Evolutionary conservation across 2,329 filamentous ascomycete species (phyloP).

Genomic region (Epicoccum nigrum): DNA sequence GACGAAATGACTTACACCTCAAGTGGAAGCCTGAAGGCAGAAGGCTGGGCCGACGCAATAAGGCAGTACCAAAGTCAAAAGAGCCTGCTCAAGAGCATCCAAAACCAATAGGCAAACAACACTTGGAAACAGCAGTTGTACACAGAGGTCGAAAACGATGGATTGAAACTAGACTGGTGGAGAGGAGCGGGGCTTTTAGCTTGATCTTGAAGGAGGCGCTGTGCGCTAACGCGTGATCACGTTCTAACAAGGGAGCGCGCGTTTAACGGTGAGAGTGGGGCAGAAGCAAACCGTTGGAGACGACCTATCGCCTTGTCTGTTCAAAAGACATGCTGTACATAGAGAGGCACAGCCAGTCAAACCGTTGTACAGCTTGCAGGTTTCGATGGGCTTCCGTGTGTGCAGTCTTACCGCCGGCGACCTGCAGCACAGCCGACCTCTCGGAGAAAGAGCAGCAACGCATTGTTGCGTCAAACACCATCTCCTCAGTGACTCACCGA

Average conservation of each 20-base stretch:
- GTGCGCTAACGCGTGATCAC: conserved; percentile 19
- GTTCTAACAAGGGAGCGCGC: conserved; percentile 14
- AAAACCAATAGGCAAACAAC: background rate
- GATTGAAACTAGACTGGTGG: background rate
- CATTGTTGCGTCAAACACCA: background rate
- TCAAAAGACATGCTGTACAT: background rate
- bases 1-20: too few relatives aligned
- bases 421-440: background rate
- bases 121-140: too few relatives aligned
- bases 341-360: background rate
- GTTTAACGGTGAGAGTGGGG: conserved; percentile 6
- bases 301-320: background rate
- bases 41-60: background rate
- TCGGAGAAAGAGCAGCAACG: background rate
- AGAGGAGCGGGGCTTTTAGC: conserved; percentile 7
- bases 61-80: background rate
- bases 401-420: background rate
- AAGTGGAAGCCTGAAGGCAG: too few relatives aligned
- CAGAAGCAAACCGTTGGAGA: background rate
- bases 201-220: background rate
- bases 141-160: too few relatives aligned
- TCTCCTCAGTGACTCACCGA: background rate
- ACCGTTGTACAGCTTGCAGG: background rate
- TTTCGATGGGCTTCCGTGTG: background rate
- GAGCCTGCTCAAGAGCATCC: background rate